Conservation (phyloP, 805 yeast species). For the Clavispora santaluciae region DNA sequence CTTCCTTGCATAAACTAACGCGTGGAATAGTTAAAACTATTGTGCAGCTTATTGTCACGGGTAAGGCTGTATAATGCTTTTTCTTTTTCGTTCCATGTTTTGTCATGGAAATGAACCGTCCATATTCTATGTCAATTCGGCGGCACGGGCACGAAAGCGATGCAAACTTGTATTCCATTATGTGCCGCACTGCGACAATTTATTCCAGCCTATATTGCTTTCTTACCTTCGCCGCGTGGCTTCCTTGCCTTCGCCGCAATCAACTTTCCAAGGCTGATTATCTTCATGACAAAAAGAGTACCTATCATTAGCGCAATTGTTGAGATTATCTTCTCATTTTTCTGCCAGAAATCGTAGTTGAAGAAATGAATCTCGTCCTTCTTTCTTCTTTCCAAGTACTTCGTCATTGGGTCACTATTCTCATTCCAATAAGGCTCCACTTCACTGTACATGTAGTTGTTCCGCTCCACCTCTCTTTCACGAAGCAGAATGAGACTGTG, state of each 20-base stretch:
- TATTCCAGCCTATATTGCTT: neutral
- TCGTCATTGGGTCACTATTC: conserved; percentile 22
- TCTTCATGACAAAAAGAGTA: conserved; percentile 15
- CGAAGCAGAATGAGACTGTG: conserved; percentile 54
- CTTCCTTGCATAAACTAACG: neutral
- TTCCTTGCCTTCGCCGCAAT: neutral
- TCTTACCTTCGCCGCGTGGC: neutral
- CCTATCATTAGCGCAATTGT: conserved; percentile 28
- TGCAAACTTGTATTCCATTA: neutral
- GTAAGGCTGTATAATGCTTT: neutral
- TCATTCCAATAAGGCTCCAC: conserved; percentile 19
- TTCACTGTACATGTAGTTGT: conserved; percentile 32
- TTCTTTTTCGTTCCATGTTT: too few species aligned
- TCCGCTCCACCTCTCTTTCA: conserved; percentile 50
- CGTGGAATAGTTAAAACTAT: neutral
- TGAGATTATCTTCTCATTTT: conserved; percentile 45
- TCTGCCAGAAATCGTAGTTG: conserved; percentile 43
- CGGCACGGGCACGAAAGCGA: too few species aligned
- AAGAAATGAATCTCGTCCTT: conserved; percentile 36
- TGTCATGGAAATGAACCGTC: neutral
- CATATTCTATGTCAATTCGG: too few species aligned
- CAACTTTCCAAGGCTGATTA: conserved; percentile 4
- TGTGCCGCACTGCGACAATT: too few species aligned
- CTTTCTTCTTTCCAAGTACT: conserved; percentile 26
- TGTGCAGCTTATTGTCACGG: neutral